Percentiles rank a stretch among this genome's conserved stretches.
Conservation (phyloP, 805 yeast genomes). For the Candida arabinofermentans region DNA sequence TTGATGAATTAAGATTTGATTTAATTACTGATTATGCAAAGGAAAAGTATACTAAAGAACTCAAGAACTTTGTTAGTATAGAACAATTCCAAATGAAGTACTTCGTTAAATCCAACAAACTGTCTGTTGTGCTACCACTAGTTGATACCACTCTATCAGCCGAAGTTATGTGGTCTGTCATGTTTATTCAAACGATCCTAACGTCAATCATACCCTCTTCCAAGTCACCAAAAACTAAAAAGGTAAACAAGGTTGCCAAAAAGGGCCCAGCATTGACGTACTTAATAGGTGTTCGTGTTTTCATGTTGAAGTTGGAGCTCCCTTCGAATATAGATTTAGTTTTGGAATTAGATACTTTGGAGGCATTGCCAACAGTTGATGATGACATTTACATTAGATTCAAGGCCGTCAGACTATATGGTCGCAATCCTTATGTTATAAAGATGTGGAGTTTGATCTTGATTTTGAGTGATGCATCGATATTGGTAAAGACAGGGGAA, state of each 20-base stretch:
- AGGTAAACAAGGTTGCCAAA: background rate
- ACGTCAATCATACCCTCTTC: slow-evolving; percentile 10
- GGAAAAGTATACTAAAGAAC: slow-evolving; percentile 7
- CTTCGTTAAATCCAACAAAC: slow-evolving; percentile 8
- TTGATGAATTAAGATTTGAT: slow-evolving; percentile 7
- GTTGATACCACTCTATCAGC: slow-evolving; percentile 25
- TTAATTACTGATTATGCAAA: slow-evolving; percentile 21
- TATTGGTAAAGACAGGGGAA: slow-evolving; percentile 7
- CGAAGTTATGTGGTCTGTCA: slow-evolving; percentile 29
- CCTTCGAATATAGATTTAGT: slow-evolving; percentile 27
- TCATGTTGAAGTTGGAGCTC: slow-evolving; percentile 21
- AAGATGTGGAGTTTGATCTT: slow-evolving; percentile 27
- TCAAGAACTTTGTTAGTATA: slow-evolving; percentile 10
- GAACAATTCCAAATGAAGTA: slow-evolving; percentile 14
- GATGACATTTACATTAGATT: slow-evolving; percentile 14
- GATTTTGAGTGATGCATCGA: slow-evolving; percentile 16
- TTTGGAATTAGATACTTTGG: slow-evolving; percentile 27
- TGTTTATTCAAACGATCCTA: slow-evolving; percentile 23
- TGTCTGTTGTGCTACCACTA: slow-evolving; percentile 23
- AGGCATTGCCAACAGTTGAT: slow-evolving; percentile 15
- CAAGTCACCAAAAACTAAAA: background rate
- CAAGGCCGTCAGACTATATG: slow-evolving; percentile 26
- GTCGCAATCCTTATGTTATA: slow-evolving; percentile 23
- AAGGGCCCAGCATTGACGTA: slow-evolving; percentile 7
- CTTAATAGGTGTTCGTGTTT: slow-evolving; percentile 19